A percentile compares a stretch with the other conserved stretches of the same genome.
phyloP scores from a whole-genome alignment of 2,329 filamentous ascomycete genomes.

The Cladosporium cucumerinum region DNA sequence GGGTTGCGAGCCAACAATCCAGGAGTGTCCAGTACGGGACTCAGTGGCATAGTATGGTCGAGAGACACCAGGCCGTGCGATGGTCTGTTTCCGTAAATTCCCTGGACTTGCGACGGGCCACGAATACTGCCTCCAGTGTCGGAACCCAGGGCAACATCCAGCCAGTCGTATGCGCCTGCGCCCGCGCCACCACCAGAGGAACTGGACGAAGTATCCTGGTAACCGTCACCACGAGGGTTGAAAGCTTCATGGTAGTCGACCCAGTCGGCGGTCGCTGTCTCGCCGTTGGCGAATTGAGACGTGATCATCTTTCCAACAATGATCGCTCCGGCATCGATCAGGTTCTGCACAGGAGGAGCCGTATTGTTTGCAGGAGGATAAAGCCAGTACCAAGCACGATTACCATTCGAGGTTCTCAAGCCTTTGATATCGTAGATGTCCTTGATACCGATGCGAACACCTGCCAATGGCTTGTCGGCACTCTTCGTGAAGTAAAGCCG shows the following conservation, averaged over 20 bases:
- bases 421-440: slow-evolving; percentile 58
- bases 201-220: slow-evolving; percentile 44
- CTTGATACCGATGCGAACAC: slow-evolving; percentile 60
- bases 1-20: slow-evolving; percentile 44
- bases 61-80: slow-evolving; percentile 44
- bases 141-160: slow-evolving; percentile 47
- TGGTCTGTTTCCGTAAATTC: slow-evolving; percentile 48
- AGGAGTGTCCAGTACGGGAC: slow-evolving; percentile 43
- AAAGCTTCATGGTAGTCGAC: slow-evolving; percentile 42
- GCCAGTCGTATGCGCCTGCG: slow-evolving; percentile 43
- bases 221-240: slow-evolving; percentile 42
- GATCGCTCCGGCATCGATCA: slow-evolving; percentile 57
- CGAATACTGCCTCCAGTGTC: slow-evolving; percentile 49
- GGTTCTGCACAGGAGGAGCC: slow-evolving; percentile 40
- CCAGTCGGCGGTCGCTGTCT: slow-evolving; percentile 50
- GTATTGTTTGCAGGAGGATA: slow-evolving; percentile 46
- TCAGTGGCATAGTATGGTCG: slow-evolving; percentile 45
- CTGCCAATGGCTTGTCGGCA: slow-evolving; percentile 52
- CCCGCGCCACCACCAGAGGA: slow-evolving; percentile 44
- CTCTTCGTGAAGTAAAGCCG: slow-evolving; percentile 55
- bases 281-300: slow-evolving; percentile 43
- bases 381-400: slow-evolving; percentile 54
- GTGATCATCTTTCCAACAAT: slow-evolving; percentile 45
- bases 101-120: slow-evolving; percentile 44
- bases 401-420: slow-evolving; percentile 53